Evolutionary conservation across 106 monocot genomes (phyloP), one percentile per base, ranked within the genome.

Genomic region (Amphibolis antarctica): DNA sequence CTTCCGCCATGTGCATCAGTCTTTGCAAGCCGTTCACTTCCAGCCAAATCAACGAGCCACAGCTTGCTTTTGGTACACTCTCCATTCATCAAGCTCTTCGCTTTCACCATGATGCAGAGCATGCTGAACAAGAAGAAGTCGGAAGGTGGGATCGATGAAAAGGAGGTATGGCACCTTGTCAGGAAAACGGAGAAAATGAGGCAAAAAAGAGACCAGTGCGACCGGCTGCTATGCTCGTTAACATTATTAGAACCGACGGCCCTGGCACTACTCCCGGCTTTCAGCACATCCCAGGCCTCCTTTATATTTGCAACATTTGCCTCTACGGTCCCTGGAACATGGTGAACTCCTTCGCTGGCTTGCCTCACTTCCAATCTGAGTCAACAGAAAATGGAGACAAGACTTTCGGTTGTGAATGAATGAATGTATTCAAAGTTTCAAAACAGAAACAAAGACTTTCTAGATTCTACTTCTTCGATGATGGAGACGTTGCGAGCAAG

Each of bases 161-260:
- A n/a, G n/a, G n/a, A n/a, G n/a, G n/a, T n/a, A n/a, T n/a, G n/a
- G n/a, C n/a, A n/a, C n/a, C n/a, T n/a, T n/a, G n/a, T n/a, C n/a
- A n/a, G n/a, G n/a, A n/a, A n/a, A n/a, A n/a, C 10, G 17, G 49
- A 36, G 36, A 36, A 36, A 36, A 36, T 4, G 36, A 36, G 36
- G n/a, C n/a, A n/a, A n/a, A n/a, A 49, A 49, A 17, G n/a, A 49
- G 13, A 92, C 91, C 91, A 92, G 65, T 92, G 92, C 56, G 92
- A 92, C 28, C 92, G 81, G 68, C 92, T 92, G 63, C 92, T 92
- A 47, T 84, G 86, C 67, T 92, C 92, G 63, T 92, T 92, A 4
- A 92, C 75, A 66, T 92, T 92, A 44, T 86, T 92, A 24, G 92
- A 92, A 12, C 92, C 92, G 58, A 92, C 92, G 17, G 82, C 81